Base-by-base conservation (phyloP, 306 rosid genomes). In the Crataegus laevigata region DNA sequence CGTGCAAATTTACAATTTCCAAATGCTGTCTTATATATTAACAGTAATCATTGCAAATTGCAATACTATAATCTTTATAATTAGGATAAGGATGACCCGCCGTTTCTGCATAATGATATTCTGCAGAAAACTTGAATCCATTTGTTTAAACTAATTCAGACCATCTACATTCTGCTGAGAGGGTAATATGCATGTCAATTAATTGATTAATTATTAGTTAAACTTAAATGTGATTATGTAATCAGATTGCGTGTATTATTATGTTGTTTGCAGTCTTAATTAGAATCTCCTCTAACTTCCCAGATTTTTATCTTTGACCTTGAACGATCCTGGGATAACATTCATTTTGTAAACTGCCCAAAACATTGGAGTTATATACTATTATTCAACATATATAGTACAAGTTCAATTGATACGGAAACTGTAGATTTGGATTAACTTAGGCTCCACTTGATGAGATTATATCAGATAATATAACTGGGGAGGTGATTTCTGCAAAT, bases 1-100 rank as follows among this genome's bases (percentile, higher is more conserved):
- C 72, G 29, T 80, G 62, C 30, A 80, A 63, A 42, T 22, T 52
- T 15, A 51, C 77, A 71, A 78, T 57, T 55, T 11, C 7, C 11
- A 58, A 54, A 75, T 58, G 50, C 19, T 68, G 26, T 67, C 47
- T 25, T 74, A 36, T 30, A 11, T 18, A 19, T 38, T n/a, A 75
- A 55, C 76, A 5, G 58, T 32, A 72, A 15, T 59, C 42, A 38
- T 29, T 25, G 55, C 40, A 40, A 29, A 40, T 59, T 25, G 21
- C 26, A 25, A 24, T 38, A 24, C 17, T 72, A 5, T 38, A 36
- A 64, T 64, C 69, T 22, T 40, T 38, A 9, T 62, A 5, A 42
- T 42, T 59, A 42, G 59, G 69, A 38, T 73, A 29, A 72, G 29
- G 43, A 73, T 60, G 42, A 26, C 43, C 77, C 45, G 77, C 9